phyloP scores from a whole-genome alignment of 805 yeast species.

The Kodamaea restingae region DNA sequence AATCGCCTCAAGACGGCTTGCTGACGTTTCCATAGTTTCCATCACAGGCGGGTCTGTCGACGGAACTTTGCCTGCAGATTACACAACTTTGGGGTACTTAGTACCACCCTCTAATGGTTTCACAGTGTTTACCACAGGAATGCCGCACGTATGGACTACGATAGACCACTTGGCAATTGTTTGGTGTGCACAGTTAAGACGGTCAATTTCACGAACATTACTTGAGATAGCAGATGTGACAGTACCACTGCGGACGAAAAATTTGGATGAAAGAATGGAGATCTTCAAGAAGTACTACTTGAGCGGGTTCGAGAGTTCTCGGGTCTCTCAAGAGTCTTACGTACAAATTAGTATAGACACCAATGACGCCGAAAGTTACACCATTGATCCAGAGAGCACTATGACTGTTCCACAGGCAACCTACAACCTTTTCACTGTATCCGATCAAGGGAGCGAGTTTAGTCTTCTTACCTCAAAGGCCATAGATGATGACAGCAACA shows the following conservation, averaged over 20 bases:
- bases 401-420: slow-evolving; percentile 6
- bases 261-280: slow-evolving; percentile 54
- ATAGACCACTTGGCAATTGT: slow-evolving; percentile 93
- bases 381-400: slow-evolving; percentile 1
- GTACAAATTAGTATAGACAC: slow-evolving; percentile 9
- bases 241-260: slow-evolving; percentile 46
- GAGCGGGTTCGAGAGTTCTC: slow-evolving; percentile 20
- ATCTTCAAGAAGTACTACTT: slow-evolving; percentile 44
- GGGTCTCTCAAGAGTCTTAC: background rate
- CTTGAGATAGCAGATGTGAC: slow-evolving; percentile 54
- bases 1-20: slow-evolving; percentile 35
- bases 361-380: background rate
- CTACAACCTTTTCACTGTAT: background rate
- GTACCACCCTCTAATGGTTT: slow-evolving; percentile 76
- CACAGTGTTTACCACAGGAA: slow-evolving; percentile 77
- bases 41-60: slow-evolving; percentile 87
- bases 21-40: slow-evolving; percentile 68
- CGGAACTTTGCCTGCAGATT: slow-evolving; percentile 82
- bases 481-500: slow-evolving; percentile 9
- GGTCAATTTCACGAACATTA: slow-evolving; percentile 54
- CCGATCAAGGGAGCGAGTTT: slow-evolving; percentile 11
- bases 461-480: slow-evolving; percentile 19
- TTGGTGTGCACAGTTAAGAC: slow-evolving; percentile 89
- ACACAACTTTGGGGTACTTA: slow-evolving; percentile 67
- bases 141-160: slow-evolving; percentile 90